Evolutionary conservation across 1,284 basidiomycete genomes (phyloP).

Genomic region (Anthracocystis panici-leucophaei): DNA sequence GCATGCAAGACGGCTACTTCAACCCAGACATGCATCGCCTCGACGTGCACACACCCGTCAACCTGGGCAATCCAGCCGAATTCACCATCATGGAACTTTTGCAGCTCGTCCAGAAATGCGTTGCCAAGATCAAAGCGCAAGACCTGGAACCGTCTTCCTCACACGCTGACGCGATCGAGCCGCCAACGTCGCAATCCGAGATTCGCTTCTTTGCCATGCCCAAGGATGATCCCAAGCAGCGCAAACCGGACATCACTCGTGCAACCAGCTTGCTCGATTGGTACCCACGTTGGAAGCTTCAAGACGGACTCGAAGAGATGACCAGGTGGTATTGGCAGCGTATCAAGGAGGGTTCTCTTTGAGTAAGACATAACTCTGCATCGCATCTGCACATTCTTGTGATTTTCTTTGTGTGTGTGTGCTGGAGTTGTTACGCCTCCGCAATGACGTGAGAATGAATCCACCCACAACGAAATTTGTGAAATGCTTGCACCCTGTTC

Average conservation of each 20-base stretch:
- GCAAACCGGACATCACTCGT: constrained; percentile 89
- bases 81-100: constrained; percentile 80
- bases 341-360: constrained; percentile 49
- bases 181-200: constrained; percentile 12
- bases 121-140: constrained; percentile 41
- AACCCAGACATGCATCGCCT: constrained; percentile 11
- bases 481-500: too few relatives aligned
- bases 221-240: constrained; percentile 89
- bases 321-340: constrained; percentile 78
- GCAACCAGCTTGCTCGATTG: constrained; percentile 87
- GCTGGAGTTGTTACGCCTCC: too few relatives aligned
- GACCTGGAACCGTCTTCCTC: constrained; percentile 70
- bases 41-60: constrained; percentile 75
- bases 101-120: constrained; percentile 60
- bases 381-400: too few relatives aligned
- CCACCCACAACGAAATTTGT: too few relatives aligned
- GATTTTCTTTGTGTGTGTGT: too few relatives aligned
- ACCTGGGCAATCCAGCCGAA: constrained; percentile 93
- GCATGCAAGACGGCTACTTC: constrained; percentile 9
- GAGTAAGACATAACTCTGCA: not conserved
- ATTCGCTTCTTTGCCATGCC: constrained; percentile 65
- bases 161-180: not conserved
- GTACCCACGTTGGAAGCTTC: constrained; percentile 91
- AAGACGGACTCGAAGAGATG: constrained; percentile 93
- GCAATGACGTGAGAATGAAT: too few relatives aligned